Evolutionary conservation across 208 protist species (phyloP).

Genomic region (Herpetomonas muscarum): DNA sequence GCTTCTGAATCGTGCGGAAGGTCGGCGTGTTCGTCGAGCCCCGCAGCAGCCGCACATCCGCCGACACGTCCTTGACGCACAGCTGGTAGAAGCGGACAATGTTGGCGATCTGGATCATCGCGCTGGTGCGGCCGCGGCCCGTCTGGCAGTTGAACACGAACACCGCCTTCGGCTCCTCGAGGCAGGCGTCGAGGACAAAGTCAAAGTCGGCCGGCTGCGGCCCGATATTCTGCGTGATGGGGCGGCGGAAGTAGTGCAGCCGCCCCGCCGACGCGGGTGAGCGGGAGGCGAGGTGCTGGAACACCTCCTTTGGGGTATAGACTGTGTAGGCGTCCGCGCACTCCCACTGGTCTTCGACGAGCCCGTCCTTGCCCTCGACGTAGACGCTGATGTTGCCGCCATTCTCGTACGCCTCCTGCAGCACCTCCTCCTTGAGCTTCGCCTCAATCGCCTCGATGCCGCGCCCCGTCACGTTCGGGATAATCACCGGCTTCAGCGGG

Average conservation of each 20-base stretch:
- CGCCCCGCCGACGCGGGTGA: conserved; percentile 14
- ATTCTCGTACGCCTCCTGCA: conserved; percentile 77
- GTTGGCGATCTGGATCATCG: conserved; percentile 84
- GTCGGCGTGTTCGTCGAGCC: conserved; percentile 34
- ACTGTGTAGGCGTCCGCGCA: conserved; percentile 53
- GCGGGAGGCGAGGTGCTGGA: conserved; percentile 30
- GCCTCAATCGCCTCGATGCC: conserved; percentile 73
- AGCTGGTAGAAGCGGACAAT: conserved; percentile 89
- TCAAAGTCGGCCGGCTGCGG: conserved; percentile 81
- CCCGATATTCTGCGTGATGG: conserved; percentile 78
- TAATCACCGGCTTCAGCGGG: conserved; percentile 74
- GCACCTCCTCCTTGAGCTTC: conserved; percentile 83
- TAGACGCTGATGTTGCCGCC: conserved; percentile 82
- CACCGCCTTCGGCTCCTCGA: conserved; percentile 68
- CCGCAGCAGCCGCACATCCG: conserved; percentile 65
- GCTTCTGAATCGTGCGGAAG: conserved; percentile 84
- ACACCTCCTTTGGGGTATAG: conserved; percentile 63
- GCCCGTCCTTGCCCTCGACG: conserved; percentile 49
- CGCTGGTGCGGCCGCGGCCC: conserved; percentile 71
- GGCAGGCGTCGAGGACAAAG: conserved; percentile 76
- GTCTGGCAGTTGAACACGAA: conserved; percentile 88
- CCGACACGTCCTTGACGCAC: conserved; percentile 63
- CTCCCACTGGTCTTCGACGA: conserved; percentile 88
- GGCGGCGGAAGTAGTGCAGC: conserved; percentile 69
- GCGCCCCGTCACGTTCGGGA: conserved; percentile 71